Evolutionary conservation across 257 asterid species (phyloP).

Genomic region (Leptodermis oblonga): DNA sequence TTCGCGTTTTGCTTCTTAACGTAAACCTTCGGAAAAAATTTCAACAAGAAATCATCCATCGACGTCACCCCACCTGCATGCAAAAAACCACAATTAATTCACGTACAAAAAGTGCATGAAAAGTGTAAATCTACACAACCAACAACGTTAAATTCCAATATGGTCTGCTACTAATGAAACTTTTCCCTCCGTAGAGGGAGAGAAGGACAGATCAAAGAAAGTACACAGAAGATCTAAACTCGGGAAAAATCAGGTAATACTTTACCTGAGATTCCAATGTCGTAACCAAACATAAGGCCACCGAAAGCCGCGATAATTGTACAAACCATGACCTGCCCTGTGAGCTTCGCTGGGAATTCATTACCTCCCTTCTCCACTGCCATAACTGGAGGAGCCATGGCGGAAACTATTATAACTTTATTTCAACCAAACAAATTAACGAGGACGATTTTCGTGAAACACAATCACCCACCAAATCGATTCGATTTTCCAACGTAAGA

Average conservation of each 20-base stretch:
- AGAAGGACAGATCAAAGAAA: too few species aligned
- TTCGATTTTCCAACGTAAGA: too few species aligned
- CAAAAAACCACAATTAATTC: neutral
- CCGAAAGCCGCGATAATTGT: constrained; percentile 47
- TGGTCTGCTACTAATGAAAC: too few species aligned
- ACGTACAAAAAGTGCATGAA: too few species aligned
- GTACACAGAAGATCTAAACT: too few species aligned
- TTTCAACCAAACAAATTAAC: too few species aligned
- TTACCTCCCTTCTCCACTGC: constrained; percentile 6
- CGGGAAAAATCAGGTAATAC: neutral
- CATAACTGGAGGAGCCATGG: constrained; percentile 30
- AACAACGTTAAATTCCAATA: too few species aligned
- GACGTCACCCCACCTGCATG: constrained; percentile 30
- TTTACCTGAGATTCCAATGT: constrained; percentile 43
- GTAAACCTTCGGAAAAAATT: constrained; percentile 28
- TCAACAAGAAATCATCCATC: constrained; percentile 36
- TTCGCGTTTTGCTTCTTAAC: constrained; percentile 19
- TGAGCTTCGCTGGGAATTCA: constrained; percentile 38
- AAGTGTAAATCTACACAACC: too few species aligned
- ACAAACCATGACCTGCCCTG: constrained; percentile 38
- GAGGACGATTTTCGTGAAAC: too few species aligned
- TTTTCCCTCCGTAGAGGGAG: too few species aligned
- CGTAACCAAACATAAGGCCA: constrained; percentile 60
- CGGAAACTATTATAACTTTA: too few species aligned
- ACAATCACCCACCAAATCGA: too few species aligned